Percentiles rank a stretch among this genome's conserved stretches.
phyloP scores from a whole-genome alignment of 345 rosid genomes.

The Cochlearia excelsa region DNA sequence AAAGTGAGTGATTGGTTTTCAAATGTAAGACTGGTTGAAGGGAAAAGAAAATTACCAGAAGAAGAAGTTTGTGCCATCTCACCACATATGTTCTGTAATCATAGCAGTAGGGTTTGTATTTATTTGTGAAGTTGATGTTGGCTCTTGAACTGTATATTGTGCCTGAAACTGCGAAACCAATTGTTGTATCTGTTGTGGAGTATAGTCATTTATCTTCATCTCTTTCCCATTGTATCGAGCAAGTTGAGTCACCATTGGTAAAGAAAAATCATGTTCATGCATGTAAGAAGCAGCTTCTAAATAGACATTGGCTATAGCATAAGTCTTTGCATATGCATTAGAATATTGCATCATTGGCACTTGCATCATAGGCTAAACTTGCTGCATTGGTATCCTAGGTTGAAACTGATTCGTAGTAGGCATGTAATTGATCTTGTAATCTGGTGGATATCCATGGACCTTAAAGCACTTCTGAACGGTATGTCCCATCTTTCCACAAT shows the following conservation, averaged over 20 bases:
- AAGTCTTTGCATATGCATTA: too few species aligned
- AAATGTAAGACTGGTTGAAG: not conserved
- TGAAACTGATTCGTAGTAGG: too few species aligned
- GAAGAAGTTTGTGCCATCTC: not conserved
- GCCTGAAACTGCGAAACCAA: not conserved
- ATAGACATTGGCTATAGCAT: too few species aligned
- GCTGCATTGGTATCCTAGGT: not conserved
- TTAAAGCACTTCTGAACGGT: not conserved
- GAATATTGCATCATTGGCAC: too few species aligned
- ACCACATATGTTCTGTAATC: not conserved
- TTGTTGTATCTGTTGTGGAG: not conserved
- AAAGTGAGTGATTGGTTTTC: too few species aligned
- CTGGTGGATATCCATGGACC: not conserved
- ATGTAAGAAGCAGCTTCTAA: too few species aligned
- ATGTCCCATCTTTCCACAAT: not conserved
- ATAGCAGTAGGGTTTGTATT: not conserved
- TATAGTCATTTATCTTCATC: too few species aligned
- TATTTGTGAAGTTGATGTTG: not conserved
- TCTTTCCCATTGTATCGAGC: too few species aligned
- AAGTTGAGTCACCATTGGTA: too few species aligned
- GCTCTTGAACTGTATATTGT: not conserved
- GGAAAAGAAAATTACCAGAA: not conserved
- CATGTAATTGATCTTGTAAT: too few species aligned
- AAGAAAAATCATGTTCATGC: too few species aligned
- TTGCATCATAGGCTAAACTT: not conserved